A percentile compares a stretch with the other conserved stretches of the same genome.
Conservation (phyloP, 2,329 filamentous ascomycete genomes). For the Sclerotinia trifoliorum region DNA sequence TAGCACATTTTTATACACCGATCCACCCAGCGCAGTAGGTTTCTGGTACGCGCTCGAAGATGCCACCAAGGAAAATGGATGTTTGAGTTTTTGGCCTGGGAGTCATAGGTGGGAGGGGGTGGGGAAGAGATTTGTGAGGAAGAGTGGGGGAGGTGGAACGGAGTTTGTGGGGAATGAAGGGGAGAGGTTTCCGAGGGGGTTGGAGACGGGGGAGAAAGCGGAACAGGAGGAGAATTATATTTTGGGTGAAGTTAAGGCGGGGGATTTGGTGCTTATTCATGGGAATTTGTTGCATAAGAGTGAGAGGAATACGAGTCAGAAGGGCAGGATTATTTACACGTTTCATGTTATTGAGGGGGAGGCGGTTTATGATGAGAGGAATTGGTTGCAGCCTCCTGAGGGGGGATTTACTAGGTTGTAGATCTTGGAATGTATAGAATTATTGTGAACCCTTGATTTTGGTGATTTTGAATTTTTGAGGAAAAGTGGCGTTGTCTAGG, state of each 20-base stretch:
- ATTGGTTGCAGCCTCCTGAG: conserved; percentile 87
- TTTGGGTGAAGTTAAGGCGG: conserved; percentile 84
- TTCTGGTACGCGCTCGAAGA: conserved; percentile 99
- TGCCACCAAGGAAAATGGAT: conserved; percentile 81
- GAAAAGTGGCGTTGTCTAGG: not conserved
- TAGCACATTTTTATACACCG: conserved; percentile 86
- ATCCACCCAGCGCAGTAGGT: conserved; percentile 83
- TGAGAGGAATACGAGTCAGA: conserved; percentile 82
- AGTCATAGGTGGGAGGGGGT: conserved; percentile 75
- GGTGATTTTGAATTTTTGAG: not conserved
- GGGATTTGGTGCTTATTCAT: conserved; percentile 88
- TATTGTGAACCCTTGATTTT: not conserved
- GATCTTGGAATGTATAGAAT: not conserved
- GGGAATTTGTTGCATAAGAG: conserved; percentile 96
- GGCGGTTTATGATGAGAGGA: conserved; percentile 75
- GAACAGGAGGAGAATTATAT: conserved; percentile 58
- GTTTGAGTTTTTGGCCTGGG: conserved; percentile 80
- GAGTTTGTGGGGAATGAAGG: conserved; percentile 72
- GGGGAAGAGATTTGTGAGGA: conserved; percentile 71
- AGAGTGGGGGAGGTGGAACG: conserved; percentile 53
- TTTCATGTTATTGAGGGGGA: conserved; percentile 94
- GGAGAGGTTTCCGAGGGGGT: conserved; percentile 57
- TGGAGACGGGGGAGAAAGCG: conserved; percentile 46
- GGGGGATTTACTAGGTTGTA: conserved; percentile 64
- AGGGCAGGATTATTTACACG: conserved; percentile 92